Base-by-base conservation (phyloP, 2,329 filamentous ascomycete species). In the Ambrosiella xylebori region DNA sequence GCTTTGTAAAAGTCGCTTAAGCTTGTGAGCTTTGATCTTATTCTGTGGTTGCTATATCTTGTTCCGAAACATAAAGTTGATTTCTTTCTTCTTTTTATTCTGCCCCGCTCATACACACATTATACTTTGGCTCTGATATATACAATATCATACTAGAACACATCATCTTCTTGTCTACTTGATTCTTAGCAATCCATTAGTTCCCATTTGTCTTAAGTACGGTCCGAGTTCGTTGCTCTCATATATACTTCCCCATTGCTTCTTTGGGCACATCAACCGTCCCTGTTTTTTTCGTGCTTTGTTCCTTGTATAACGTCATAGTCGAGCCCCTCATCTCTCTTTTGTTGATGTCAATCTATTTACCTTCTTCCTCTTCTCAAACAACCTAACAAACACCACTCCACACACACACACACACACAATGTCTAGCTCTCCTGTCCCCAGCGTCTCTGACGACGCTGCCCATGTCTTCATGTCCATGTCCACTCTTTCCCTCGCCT, bases 401-500 rank as follows among this genome's bases (percentile, higher is more conserved):
- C 40, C 19, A 36, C 41, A 44, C 51, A 19, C n/a, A 17, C 38
- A 35, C 40, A 40, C 45, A 38, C 44, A 45, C 59, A 53, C 36
- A 45, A 61, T 61, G 59, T 45, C 59, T 35, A 5, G 49, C 35
- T 60, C 58, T 60, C 58, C 58, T 27, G 40, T 27, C 36, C 57
- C 54, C 44, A 60, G 58, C 15, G 15, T 57, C 51, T 17, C 52
- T 47, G 58, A 60, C 36, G 55, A 57, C 37, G 45, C 54, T 13
- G 53, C 54, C 37, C 49, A 57, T 44, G 58, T 57, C 38, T 49
- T 36, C 55, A 57, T 61, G 49, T 59, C 57, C 38, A 52, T 57
- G 35, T 58, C 61, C 19, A 60, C 56, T 8, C 38, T 58, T 11
- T 60, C 61, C 27, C 61, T 61, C 15, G 58, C 58, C 41, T 58